Base-by-base conservation (phyloP, 2,329 filamentous ascomycete species). In the Alternaria brassicicola region DNA sequence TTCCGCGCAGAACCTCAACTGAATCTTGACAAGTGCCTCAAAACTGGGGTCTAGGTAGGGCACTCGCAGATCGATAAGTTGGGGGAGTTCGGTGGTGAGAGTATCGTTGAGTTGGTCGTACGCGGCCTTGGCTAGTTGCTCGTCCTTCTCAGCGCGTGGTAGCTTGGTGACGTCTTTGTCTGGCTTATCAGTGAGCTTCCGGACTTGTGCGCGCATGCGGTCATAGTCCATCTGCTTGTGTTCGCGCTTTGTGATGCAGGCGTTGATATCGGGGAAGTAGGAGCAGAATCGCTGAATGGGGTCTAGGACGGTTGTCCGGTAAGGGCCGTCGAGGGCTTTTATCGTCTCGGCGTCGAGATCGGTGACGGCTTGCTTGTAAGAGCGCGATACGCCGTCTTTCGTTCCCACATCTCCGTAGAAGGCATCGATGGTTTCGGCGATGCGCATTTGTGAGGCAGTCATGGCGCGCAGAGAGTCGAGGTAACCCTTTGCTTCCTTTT, bases 201-300 rank as follows among this genome's bases (percentile, higher is more conserved):
- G 97, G 73, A 99, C 95, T 78, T 95, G 96, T 66, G 93, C 92
- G 63, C 95, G 91, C 80, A 98, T 89, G 17, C 93, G 88, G 78
- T 99, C 95, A 82, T 99, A 99, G 81, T 99, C 96, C 68, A 98
- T 91, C 56, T 98, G 89, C 80, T 99, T 99, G 85, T 99, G 91
- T 73, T 96, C 91, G 72, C 96, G 92, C 83, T 99, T 99, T 82
- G 98, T 99, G 80, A 99, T 97, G 80, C 94, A 97, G 82, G 97
- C 93, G 80, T 99, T 99, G 75, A 99, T 93, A 78, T 99, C 95
- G 31, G 95, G 94, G 79, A 99, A 99, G 82, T 99, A 99, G 67
- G 92, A 92, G 82, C 94, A 98, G 83, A 98, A 99, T 65, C 93
- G 88, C 64, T 89, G 89, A 76, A 99, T 99, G 39, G 95, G 95